Evolutionary conservation across 2,329 filamentous ascomycete genomes (phyloP), one percentile per base, ranked within the genome.

Genomic region (Calonectria leucothoes): DNA sequence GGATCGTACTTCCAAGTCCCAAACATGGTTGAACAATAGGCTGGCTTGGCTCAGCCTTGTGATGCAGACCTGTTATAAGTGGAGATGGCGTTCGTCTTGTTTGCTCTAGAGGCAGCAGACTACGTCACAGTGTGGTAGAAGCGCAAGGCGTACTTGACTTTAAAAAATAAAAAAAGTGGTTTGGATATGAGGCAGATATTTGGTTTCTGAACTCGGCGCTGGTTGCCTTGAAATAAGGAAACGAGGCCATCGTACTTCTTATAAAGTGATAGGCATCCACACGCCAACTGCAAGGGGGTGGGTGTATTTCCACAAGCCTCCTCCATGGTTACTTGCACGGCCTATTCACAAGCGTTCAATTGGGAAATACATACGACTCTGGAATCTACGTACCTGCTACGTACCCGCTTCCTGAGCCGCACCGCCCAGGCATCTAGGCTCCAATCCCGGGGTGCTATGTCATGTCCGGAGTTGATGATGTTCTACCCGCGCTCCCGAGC

Each of bases 1-100:
- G 82, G 82, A 70, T 85, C 83, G 77, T 84, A 84, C 75, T 84
- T 85, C 82, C 83, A 85, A 14, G 84, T 85, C 20, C 80, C 81
- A 73, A 85, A 85, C 84, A 85, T 84, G 61, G 63, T 74, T 27
- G 55, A 35, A 27, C 55, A 66, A 64, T n/a, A 61, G 57, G 35
- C 45, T n/a, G 57, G 35, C 45, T n/a, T 3, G 39, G 11, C n/a
- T 69, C 69, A 64, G 63, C 23, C 49, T 61, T 48, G 6, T n/a
- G 11, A 59, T 33, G 11, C 39, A 48, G 63, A 57, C 15, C 29
- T 29, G 70, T 68, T 68, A 15, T 27, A 73, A 69, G 66, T 69
- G 66, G 39, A 51, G 66, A 48, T 52, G 59, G 52, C 20, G 25
- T 25, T 25, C 69, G 65, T 25, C 78, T 17, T 29, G 17, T 27